Evolutionary conservation across 2,329 filamentous ascomycete genomes (phyloP).

Genomic region (Botrytis medusae): DNA sequence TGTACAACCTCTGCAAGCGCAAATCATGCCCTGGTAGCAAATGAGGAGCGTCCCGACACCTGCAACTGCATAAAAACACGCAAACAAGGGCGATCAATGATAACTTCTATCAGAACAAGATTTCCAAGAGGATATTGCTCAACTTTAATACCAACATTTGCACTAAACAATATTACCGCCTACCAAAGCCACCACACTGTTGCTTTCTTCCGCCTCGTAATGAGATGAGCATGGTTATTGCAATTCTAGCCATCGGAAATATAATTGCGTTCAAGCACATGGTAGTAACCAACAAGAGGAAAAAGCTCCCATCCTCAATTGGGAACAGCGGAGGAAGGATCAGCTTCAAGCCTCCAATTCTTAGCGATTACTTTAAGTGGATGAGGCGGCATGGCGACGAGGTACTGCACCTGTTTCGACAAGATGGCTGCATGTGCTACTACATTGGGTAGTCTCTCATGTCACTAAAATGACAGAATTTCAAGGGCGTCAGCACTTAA

Average conservation of each 20-base stretch:
- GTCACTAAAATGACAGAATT: constrained; percentile 22
- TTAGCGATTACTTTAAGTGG: constrained; percentile 24
- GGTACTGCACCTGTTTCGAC: constrained; percentile 20
- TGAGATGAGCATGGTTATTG: constrained; percentile 11
- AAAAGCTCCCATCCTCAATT: constrained; percentile 16
- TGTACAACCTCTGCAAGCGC: constrained; percentile 19
- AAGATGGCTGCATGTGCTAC: constrained; percentile 19
- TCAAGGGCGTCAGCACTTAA: constrained; percentile 20
- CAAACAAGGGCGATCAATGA: constrained; percentile 21
- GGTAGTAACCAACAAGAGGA: constrained; percentile 13
- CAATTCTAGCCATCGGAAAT: constrained; percentile 13
- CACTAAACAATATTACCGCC: constrained; percentile 14
- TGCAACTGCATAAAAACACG: constrained; percentile 21
- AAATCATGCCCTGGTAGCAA: constrained; percentile 20
- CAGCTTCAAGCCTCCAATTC: constrained; percentile 19
- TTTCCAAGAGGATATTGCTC: constrained; percentile 14
- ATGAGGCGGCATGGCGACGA: constrained; percentile 22
- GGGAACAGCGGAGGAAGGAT: constrained; percentile 19
- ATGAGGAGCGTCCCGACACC: constrained; percentile 24
- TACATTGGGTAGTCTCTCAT: constrained; percentile 13
- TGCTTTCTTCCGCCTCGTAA: constrained; percentile 15
- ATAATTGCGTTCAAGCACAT: constrained; percentile 19
- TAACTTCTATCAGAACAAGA: constrained; percentile 12
- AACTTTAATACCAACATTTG: constrained; percentile 22
- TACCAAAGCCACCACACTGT: constrained; percentile 12